These are phyloP conservation scores for Tuber indicum DNA, from an alignment of 495 filamentous ascomycete genomes.

Conservation along the genomic window DNA sequence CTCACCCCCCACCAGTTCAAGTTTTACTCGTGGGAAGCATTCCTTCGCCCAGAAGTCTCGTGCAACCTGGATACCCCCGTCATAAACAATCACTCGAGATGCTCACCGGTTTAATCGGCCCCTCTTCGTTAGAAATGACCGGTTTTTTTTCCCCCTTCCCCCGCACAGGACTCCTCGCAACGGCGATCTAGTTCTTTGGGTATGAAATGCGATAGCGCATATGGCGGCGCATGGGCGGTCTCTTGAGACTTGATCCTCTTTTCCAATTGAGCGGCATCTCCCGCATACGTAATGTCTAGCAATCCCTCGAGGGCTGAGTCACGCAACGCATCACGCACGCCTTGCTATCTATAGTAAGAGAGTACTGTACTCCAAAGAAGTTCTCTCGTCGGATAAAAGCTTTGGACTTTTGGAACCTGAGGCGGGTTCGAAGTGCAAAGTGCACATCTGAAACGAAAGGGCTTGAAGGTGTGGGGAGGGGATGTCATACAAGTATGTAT, in stretches of 20 bases:
- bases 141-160: neutral
- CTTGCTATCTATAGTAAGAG: neutral
- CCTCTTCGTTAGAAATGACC: neutral
- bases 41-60: neutral
- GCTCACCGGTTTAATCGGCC: neutral
- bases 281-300: neutral
- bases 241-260: neutral
- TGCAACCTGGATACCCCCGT: neutral
- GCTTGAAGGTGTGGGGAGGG: neutral
- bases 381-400: neutral
- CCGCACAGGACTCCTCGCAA: neutral
- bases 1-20: neutral
- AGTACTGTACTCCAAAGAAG: neutral
- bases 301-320: neutral
- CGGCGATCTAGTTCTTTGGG: neutral
- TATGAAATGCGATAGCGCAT: neutral
- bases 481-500: neutral
- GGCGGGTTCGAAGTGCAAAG: neutral
- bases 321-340: neutral
- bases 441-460: slow-evolving; percentile 1
- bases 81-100: neutral
- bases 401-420: neutral
- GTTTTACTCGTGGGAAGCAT: neutral
- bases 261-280: neutral
- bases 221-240: neutral